Percentiles rank a stretch among this genome's conserved stretches.
Evolutionary conservation across 257 asterid species (phyloP).

Genomic region (Solanum dulcamara): DNA sequence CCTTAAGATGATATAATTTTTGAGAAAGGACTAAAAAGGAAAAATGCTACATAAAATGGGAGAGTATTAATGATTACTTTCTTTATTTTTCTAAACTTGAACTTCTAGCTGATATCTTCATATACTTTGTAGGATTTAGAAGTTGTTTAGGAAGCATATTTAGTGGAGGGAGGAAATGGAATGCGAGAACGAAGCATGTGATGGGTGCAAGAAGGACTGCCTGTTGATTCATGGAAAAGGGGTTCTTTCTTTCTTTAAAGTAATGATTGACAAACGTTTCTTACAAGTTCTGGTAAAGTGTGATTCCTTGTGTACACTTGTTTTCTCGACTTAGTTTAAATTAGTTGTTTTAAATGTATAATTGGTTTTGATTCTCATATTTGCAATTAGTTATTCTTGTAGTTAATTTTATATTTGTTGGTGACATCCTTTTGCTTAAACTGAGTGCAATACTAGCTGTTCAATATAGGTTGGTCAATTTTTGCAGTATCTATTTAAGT

Average conservation of each 20-base stretch:
- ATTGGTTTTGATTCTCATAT: background rate
- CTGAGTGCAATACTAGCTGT: background rate
- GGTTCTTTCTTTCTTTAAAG: constrained; percentile 18
- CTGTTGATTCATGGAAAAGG: constrained; percentile 3
- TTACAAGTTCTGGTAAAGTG: constrained; percentile 11
- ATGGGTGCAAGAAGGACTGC: background rate
- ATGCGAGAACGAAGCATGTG: background rate
- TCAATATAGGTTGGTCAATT: background rate
- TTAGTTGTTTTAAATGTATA: background rate
- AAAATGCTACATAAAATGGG: too few species aligned
- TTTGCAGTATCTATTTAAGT: background rate
- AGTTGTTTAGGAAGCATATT: background rate
- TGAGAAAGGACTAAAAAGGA: too few species aligned
- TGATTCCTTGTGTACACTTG: background rate
- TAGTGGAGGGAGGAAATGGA: background rate
- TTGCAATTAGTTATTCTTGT: background rate
- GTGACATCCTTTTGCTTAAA: background rate
- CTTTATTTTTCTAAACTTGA: background rate
- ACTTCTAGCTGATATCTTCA: background rate
- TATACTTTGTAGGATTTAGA: background rate
- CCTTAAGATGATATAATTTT: too few species aligned
- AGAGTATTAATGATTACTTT: background rate
- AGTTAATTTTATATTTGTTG: background rate
- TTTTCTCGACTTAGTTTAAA: background rate
- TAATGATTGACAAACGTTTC: constrained; percentile 11